Evolutionary conservation across 176 grass and related monocot species (phyloP), one percentile per base, ranked within the genome.

Genomic region (Elaeis guineensis): DNA sequence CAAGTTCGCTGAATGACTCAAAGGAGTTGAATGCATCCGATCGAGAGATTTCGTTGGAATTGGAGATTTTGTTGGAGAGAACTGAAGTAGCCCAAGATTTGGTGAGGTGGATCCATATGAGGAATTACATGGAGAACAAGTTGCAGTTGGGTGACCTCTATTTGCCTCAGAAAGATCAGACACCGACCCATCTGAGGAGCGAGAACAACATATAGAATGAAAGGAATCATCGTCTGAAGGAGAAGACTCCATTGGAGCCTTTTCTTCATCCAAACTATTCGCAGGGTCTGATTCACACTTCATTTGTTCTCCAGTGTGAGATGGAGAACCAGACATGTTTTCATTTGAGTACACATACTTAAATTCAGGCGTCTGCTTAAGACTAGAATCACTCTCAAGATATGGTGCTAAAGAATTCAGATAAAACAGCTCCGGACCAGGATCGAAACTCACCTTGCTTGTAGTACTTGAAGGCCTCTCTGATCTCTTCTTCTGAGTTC

Each of bases 401-500:
- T 77, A 83, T 44, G 74, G 79, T 83, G 85, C 80, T 50, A 85
- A 32, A 55, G 87, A 67, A 71, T 98, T 83, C 3, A 91, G 63
- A 77, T 89, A 80, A 59, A 98, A 83, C 69, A 76, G 2, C 59
- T 85, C 79, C 2, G 84, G 74, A 3, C 73, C 76, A 19, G 93
- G 93, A 48, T 98, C 87, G 15, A 89, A 89, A 78, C 76, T 81
- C 66, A 98, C 87, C 79, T 92, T 95, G 84, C 85, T 85, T 2
- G 64, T 60, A 5, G 57, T 49, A 24, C 55, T 65, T 16, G 70
- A 30, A 26, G 25, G 8, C 17, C 48, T 60, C 15, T 89, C 81
- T 4, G 50, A 6, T 15, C 21, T 69, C 17, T 17, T 58, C 28
- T 21, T 56, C 9, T 28, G 61, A 2, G 25, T 59, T 50, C 69